phyloP scores from a whole-genome alignment of 2,329 filamentous ascomycete genomes.

The Fusarium mundagurra region DNA sequence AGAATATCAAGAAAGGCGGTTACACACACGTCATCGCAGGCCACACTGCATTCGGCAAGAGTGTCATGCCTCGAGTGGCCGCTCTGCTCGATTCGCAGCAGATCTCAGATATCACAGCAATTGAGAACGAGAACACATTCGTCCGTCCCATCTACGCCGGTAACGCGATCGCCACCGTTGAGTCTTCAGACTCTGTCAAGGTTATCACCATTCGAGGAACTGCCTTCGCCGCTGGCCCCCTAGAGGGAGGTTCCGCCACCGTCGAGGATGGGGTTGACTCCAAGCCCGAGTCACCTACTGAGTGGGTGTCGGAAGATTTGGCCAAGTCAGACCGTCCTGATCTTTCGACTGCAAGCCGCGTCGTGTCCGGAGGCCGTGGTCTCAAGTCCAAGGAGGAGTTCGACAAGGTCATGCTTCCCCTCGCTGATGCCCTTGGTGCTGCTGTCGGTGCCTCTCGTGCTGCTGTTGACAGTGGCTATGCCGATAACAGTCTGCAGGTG shows the following conservation, averaged over 20 bases:
- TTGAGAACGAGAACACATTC: slow-evolving; percentile 93
- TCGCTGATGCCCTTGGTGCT: slow-evolving; percentile 93
- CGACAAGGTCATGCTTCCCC: slow-evolving; percentile 88
- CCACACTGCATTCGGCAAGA: slow-evolving; percentile 97
- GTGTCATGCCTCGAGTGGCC: slow-evolving; percentile 87
- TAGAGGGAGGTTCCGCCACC: slow-evolving; percentile 76
- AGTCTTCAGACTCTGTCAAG: slow-evolving; percentile 87
- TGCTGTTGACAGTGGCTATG: slow-evolving; percentile 96
- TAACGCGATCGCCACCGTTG: slow-evolving; percentile 95
- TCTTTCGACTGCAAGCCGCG: slow-evolving; percentile 85
- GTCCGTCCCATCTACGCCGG: slow-evolving; percentile 97
- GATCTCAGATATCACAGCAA: slow-evolving; percentile 87
- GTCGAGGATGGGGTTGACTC: slow-evolving; percentile 87
- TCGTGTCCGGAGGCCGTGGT: slow-evolving; percentile 93
- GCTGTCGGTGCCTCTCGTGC: slow-evolving; percentile 95
- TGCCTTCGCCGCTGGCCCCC: slow-evolving; percentile 81
- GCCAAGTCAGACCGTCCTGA: slow-evolving; percentile 95
- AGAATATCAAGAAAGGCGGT: slow-evolving; percentile 95
- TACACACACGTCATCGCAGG: slow-evolving; percentile 92
- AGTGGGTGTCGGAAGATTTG: slow-evolving; percentile 95
- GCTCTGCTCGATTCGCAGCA: slow-evolving; percentile 93
- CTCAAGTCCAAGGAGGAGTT: slow-evolving; percentile 99
- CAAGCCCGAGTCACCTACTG: slow-evolving; percentile 75
- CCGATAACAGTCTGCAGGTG: slow-evolving; percentile 97
- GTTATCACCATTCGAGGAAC: slow-evolving; percentile 93